A percentile compares a stretch with the other conserved stretches of the same genome.
Conservation (phyloP, 495 filamentous ascomycete genomes). For the Penicillium lagena region DNA sequence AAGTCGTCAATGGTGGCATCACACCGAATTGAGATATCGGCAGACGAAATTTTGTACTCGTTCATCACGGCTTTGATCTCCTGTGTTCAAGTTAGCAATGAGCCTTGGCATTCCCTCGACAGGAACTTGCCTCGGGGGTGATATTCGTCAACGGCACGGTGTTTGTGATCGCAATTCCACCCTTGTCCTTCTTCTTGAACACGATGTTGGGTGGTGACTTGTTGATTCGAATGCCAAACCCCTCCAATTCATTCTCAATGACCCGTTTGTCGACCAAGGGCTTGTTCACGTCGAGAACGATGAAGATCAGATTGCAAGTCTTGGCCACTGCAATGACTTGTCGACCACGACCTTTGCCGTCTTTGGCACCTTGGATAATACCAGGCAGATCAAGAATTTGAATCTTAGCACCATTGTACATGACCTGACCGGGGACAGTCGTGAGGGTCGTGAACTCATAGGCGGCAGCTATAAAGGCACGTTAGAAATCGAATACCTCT, state of each 20-base stretch:
- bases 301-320: slow-evolving; percentile 98
- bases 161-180: slow-evolving; percentile 88
- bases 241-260: slow-evolving; percentile 94
- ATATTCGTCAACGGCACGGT: slow-evolving; percentile 90
- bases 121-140: slow-evolving; percentile 61
- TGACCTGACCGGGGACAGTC: slow-evolving; percentile 92
- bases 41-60: slow-evolving; percentile 95
- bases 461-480: slow-evolving; percentile 57
- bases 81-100: slow-evolving; percentile 24
- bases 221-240: slow-evolving; percentile 97
- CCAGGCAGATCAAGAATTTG: slow-evolving; percentile 98
- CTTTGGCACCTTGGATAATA: slow-evolving; percentile 98
- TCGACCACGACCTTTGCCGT: slow-evolving; percentile 94
- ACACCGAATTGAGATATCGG: slow-evolving; percentile 95
- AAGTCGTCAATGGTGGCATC: slow-evolving; percentile 89
- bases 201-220: slow-evolving; percentile 95
- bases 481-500: slow-evolving; percentile 10
- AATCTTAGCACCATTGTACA: slow-evolving; percentile 95
- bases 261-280: slow-evolving; percentile 94
- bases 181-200: slow-evolving; percentile 99
- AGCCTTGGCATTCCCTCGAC: neutral
- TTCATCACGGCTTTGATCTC: slow-evolving; percentile 97
- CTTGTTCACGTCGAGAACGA: slow-evolving; percentile 98
- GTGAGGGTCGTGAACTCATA: slow-evolving; percentile 99
- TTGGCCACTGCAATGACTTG: slow-evolving; percentile 99